Conservation (phyloP, 2,329 filamentous ascomycete genomes). For the Myotisia sp. region DNA sequence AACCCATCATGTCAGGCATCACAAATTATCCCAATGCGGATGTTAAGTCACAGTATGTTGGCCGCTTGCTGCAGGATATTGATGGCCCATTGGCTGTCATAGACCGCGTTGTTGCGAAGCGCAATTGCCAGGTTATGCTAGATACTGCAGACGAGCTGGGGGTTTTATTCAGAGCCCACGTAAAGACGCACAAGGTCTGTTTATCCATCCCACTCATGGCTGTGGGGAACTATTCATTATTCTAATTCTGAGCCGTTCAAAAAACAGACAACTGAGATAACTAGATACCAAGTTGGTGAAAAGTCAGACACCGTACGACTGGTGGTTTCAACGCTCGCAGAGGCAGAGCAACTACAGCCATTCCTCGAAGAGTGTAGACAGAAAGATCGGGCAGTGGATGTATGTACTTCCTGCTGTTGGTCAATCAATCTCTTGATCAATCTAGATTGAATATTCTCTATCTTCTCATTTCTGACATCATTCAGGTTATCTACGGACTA, state of each 20-base stretch:
- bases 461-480: neutral
- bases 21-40: slow-evolving; percentile 11
- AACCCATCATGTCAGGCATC: slow-evolving; percentile 12
- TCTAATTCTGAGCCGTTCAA: neutral
- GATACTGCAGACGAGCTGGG: slow-evolving; percentile 45
- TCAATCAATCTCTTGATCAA: slow-evolving; percentile 51
- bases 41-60: slow-evolving; percentile 35
- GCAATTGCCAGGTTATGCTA: slow-evolving; percentile 59
- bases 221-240: no score
- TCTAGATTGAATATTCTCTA: no score
- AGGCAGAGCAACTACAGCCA: slow-evolving; percentile 52
- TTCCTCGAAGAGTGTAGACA: slow-evolving; percentile 45
- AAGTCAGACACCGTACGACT: slow-evolving; percentile 40
- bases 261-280: slow-evolving; percentile 44
- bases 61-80: slow-evolving; percentile 44
- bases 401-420: slow-evolving; percentile 5
- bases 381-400: slow-evolving; percentile 45
- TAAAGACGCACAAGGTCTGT: slow-evolving; percentile 59
- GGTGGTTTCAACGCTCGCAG: slow-evolving; percentile 56
- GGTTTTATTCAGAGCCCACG: slow-evolving; percentile 57
- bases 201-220: neutral
- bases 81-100: slow-evolving; percentile 53
- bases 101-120: slow-evolving; percentile 48
- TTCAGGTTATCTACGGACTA: slow-evolving; percentile 51
- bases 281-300: slow-evolving; percentile 52